Base-by-base conservation (phyloP, 139 green algal genomes). In the Raphidocelis subcapitata region DNA sequence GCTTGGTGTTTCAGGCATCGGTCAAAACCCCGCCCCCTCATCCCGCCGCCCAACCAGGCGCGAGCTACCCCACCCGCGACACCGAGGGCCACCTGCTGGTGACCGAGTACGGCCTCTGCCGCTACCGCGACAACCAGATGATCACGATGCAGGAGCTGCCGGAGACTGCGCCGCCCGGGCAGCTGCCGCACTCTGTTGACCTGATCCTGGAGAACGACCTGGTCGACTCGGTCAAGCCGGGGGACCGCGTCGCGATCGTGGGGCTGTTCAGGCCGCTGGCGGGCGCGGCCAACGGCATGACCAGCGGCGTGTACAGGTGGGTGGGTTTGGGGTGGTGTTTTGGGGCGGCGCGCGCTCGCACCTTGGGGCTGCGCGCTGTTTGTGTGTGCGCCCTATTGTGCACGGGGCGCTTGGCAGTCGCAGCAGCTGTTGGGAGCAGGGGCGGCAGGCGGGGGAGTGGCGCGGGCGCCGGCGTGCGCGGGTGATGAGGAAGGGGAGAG, bases 71-170 rank as follows among this genome's bases (percentile, higher is more conserved):
- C 57, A 94, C 86, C 26, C 83, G 84, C 59, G 93, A 98, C 72
- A 83, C 92, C 16, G 57, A 86, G 0, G 90, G 91, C 60, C 94
- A 98, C 84, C 75, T 94, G 26, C 86, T 99, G 18, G 87, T 84
- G 59, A 98, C 93, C 3, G 92, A 99, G 87, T 98, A 93, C 74
- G 96, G 96, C 29, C 85, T 96, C 46, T 97, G 89, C 86, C 81
- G 82, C n/a, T 99, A 96, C 84, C 79, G 83, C 28, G 92, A 99
- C 87, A 89, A 94, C 77, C 93, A 97, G 81, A 75, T 86, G 0
- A 52, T 97, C 16, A 87, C 85, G 29, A 81, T 99, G 12, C 95
- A 99, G 84, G 96, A 99, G 87, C 93, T 98, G 71, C 96, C 96
- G 16, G 96, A 99, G 84, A 97, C 91, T 1, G 86, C 96, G 3